Evolutionary conservation across 345 rosid species (phyloP).

Genomic region (Physaria fendleri): DNA sequence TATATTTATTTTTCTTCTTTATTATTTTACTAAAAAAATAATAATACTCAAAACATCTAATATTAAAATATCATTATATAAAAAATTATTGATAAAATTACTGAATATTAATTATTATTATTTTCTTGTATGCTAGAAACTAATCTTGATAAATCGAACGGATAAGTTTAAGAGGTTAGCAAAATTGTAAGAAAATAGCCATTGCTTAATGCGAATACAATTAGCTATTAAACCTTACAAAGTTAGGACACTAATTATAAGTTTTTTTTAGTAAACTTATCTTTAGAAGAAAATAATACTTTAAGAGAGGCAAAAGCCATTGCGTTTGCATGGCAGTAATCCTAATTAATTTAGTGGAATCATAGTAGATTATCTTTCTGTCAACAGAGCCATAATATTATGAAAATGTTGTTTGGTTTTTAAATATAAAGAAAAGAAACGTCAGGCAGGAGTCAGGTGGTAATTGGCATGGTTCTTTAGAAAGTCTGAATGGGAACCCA

Average conservation of each 20-base stretch:
- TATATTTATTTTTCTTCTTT: not conserved
- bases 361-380: not conserved
- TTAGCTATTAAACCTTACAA: not conserved
- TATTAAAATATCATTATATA: not conserved
- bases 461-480: conserved; percentile 16
- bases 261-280: not conserved
- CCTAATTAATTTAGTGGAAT: not conserved
- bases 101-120: not conserved
- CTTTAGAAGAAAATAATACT: not conserved
- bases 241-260: not conserved
- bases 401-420: not conserved
- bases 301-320: conserved; percentile 12
- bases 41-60: not conserved
- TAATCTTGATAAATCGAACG: not conserved
- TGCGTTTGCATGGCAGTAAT: conserved; percentile 12
- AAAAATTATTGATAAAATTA: not conserved
- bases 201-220: not conserved
- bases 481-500: conserved; percentile 25
- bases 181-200: not conserved
- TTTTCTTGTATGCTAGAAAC: not conserved
- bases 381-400: too few relatives aligned
- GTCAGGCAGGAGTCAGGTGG: conserved; percentile 18
- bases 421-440: not conserved
- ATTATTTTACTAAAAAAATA: not conserved
- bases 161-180: not conserved